A percentile compares a stretch with the other conserved stretches of the same genome.
Conservation (phyloP, 1,284 basidiomycete genomes). For the Stereum hirsutum region DNA sequence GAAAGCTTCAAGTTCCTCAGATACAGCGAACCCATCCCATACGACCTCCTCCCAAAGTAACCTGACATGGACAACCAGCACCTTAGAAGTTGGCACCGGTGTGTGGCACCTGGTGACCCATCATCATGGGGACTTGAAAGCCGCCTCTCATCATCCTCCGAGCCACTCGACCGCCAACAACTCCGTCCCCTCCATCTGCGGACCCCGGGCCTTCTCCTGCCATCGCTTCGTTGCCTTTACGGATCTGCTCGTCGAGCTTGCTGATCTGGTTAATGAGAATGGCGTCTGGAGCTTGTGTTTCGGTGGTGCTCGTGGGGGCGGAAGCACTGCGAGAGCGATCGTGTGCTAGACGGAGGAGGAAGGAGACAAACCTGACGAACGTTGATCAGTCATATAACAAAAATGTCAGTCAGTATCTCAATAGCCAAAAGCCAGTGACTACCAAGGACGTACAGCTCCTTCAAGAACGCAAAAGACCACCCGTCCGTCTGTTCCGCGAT, state of each 20-base stretch:
- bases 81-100: too few relatives aligned
- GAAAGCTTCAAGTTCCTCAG: too few relatives aligned
- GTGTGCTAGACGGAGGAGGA: background rate
- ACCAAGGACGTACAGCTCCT: slow-evolving; percentile 33
- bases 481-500: slow-evolving; percentile 45
- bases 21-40: too few relatives aligned
- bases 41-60: too few relatives aligned
- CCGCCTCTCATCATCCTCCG: too few relatives aligned
- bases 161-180: too few relatives aligned
- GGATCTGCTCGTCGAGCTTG: too few relatives aligned
- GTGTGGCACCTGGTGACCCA: too few relatives aligned
- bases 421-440: background rate
- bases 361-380: background rate
- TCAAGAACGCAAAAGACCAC: slow-evolving; percentile 76
- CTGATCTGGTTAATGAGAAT: background rate
- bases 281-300: background rate
- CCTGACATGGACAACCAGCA: too few relatives aligned
- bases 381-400: background rate
- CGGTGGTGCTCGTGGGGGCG: background rate
- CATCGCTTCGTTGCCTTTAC: background rate
- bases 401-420: background rate
- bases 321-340: background rate
- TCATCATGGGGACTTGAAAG: too few relatives aligned
- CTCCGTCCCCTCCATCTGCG: background rate
- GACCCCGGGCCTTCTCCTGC: background rate